Evolutionary conservation across 495 filamentous ascomycete species (phyloP), one percentile per base, ranked within the genome.

Genomic region (Penicillium lividum): DNA sequence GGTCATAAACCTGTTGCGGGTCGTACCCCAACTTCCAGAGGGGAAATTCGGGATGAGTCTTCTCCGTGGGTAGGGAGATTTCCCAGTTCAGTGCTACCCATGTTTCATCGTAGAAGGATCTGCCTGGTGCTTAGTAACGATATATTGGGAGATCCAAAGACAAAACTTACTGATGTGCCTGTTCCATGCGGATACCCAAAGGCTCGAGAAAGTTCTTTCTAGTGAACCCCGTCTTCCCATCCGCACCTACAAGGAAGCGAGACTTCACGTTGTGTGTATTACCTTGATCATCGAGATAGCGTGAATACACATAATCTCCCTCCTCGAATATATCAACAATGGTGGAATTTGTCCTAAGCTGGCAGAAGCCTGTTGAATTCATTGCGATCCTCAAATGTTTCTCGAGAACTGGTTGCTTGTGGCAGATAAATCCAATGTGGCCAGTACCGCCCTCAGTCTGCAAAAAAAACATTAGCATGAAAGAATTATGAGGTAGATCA

Each of bases 11-110:
- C 25, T 77, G 58, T 38, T 80, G 65, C 3, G 80, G 73, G 0
- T 66, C 76, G 46, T 79, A 80, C 10, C 77, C 80, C 0, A 76
- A 52, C 13, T 70, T 53, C 80, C 80, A 83, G 2, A 82, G 62
- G 0, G 77, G 75, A 25, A 83, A 81, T 0, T 73, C 57, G 0
- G 80, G 80, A 57, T 84, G 82, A 0, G 78, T 75, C 46, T 77
- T 59, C 44, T 64, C 65, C 3, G 72, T 81, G 3, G 82, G 80
- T 1, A 74, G 57, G 0, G 62, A 64, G 8, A 83, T 71, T 33
- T 80, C 43, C 70, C 77, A 74, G 40, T 84, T 83, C 3, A 78
- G 56, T n/a, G 82, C 80, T 9, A 83, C 75, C 80, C 81, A 84
- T 0, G 71, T 79, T 48, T 73, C 80, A 42, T 79, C 73, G 52